Evolutionary conservation across 495 filamentous ascomycete genomes (phyloP).

Genomic region (Penicillium bovifimosum): DNA sequence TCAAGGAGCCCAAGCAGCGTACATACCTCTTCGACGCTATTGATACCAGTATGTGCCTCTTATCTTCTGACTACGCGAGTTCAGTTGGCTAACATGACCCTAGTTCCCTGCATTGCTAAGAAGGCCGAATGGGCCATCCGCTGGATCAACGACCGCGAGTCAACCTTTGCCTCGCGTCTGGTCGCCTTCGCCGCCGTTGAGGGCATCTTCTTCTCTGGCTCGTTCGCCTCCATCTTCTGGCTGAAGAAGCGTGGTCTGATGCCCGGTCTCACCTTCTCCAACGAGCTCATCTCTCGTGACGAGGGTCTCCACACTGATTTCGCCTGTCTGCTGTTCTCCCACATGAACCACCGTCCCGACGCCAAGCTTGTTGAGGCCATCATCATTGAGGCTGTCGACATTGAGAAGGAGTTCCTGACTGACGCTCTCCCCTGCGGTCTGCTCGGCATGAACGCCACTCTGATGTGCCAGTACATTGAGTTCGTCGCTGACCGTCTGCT

Average conservation of each 20-base stretch:
- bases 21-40: slow-evolving; percentile 96
- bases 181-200: slow-evolving; percentile 97
- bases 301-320: slow-evolving; percentile 99
- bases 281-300: slow-evolving; percentile 98
- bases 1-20: slow-evolving; percentile 96
- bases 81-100: slow-evolving; percentile 23
- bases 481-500: slow-evolving; percentile 96
- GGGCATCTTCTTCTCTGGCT: slow-evolving; percentile 99
- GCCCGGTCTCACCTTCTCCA: slow-evolving; percentile 97
- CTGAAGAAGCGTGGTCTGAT: slow-evolving; percentile 99
- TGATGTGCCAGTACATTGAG: slow-evolving; percentile 99
- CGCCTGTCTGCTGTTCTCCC: slow-evolving; percentile 91
- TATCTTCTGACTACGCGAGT: not conserved
- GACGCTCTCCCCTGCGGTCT: slow-evolving; percentile 88
- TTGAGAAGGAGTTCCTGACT: slow-evolving; percentile 97
- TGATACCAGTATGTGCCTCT: slow-evolving; percentile 70
- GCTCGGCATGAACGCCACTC: slow-evolving; percentile 92
- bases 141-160: slow-evolving; percentile 90
- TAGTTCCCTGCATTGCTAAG: slow-evolving; percentile 89
- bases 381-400: slow-evolving; percentile 87
- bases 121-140: slow-evolving; percentile 97
- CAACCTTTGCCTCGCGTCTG: slow-evolving; percentile 91
- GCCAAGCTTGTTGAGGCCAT: slow-evolving; percentile 76
- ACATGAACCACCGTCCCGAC: slow-evolving; percentile 84
- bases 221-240: slow-evolving; percentile 99